Evolutionary conservation across 139 green algal genomes (phyloP), one percentile per base, ranked within the genome.

Genomic region (Pleodorina starrii): DNA sequence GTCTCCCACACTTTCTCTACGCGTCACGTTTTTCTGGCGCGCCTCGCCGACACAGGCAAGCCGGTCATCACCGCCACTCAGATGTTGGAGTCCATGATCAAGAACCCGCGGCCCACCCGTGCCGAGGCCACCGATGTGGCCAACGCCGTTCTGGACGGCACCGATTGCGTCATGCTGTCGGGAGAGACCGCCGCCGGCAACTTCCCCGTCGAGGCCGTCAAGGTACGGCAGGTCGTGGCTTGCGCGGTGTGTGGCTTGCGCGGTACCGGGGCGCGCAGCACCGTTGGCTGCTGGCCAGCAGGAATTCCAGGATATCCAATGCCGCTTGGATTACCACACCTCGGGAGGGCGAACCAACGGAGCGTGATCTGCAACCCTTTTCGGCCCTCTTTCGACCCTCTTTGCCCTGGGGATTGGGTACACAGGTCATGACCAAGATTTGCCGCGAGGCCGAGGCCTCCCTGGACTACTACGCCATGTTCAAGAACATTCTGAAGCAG

Each of bases 41-140:
- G n/a, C n/a, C n/a, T n/a, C n/a, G n/a, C n/a, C n/a, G n/a, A n/a
- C 46, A 89, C 91, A 69, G 96, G 97, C 80, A 99, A 99, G 93
- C 98, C 98, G 5, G 98, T 99, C 57, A 97, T 99, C 92, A 99
- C 98, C 36, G 98, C 98, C 48, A 99, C 98, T 19, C 97, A 98
- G 91, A 99, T 99, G 97, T 91, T 99, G 14, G 97, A 99, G 94
- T 96, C 91, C 60, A 99, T 99, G 97, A 94, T 96, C 91, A 99
- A 99, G 90, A 99, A 98, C 95, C 97, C 97, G 1, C 95, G 95
- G 3, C 98, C 98, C 42, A 99, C 98, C 9, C 95, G 97, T 84
- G 97, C 97, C 9, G 97, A 99, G 94, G 97, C 97, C 0, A 99
- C 97, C 12, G 97, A 99, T 88, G 97, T 99, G 23, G 97, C 97